phyloP scores from a whole-genome alignment of 2,329 filamentous ascomycete genomes.

The Xylariaceae sp. region DNA sequence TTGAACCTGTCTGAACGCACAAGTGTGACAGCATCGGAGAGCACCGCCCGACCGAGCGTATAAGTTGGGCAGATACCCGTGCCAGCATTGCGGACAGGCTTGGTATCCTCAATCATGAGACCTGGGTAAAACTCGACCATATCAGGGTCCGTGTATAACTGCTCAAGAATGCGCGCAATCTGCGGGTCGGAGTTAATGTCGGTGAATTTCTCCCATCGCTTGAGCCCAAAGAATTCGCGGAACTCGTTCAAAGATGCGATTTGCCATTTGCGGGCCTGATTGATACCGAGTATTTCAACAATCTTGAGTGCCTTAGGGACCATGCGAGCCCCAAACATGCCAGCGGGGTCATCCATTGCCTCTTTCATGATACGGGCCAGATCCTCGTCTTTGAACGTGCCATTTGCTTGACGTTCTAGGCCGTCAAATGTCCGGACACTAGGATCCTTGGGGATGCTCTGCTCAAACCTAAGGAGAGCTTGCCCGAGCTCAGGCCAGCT shows the following conservation, averaged over 20 bases:
- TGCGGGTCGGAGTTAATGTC: conserved; percentile 65
- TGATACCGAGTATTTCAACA: conserved; percentile 69
- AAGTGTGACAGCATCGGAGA: conserved; percentile 65
- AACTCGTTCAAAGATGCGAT: conserved; percentile 70
- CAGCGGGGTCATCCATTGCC: conserved; percentile 67
- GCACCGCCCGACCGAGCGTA: conserved; percentile 61
- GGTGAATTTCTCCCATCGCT: conserved; percentile 61
- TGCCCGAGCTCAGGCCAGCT: conserved; percentile 34
- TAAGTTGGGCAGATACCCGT: conserved; percentile 60
- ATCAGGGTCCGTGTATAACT: conserved; percentile 68
- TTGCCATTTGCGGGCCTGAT: conserved; percentile 67
- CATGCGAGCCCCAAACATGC: conserved; percentile 64
- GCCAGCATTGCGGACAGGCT: conserved; percentile 57
- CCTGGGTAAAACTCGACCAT: conserved; percentile 75
- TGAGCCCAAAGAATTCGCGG: conserved; percentile 66
- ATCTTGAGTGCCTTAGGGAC: conserved; percentile 64
- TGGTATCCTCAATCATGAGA: conserved; percentile 65
- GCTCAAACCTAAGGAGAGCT: conserved; percentile 45
- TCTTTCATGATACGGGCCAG: conserved; percentile 61
- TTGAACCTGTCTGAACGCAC: conserved; percentile 67
- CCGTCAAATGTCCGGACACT: conserved; percentile 56
- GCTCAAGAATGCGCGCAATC: conserved; percentile 61
- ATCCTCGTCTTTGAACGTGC: conserved; percentile 63
- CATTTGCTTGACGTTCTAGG: conserved; percentile 55
- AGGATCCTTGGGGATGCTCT: conserved; percentile 51